phyloP scores from a whole-genome alignment of 192 early-diverging fungal genomes.

The Chytriomyces hyalinus region DNA sequence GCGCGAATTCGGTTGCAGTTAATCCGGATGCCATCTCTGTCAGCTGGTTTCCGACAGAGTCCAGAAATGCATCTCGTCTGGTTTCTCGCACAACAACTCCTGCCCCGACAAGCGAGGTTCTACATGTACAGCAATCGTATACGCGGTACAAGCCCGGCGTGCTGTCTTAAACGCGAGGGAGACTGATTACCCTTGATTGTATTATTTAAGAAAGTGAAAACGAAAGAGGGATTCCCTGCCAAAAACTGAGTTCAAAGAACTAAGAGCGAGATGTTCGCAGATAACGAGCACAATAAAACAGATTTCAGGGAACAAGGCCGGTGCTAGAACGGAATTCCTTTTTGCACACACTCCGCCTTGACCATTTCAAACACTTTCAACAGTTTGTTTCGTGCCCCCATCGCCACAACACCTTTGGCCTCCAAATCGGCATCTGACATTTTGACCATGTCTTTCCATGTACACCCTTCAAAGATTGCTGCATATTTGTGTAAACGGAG shows the following conservation, averaged over 20 bases:
- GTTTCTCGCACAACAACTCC: neutral
- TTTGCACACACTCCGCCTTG: slow-evolving; percentile 28
- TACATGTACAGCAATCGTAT: slow-evolving; percentile 28
- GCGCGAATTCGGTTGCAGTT: too few relatives aligned
- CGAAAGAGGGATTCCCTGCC: neutral
- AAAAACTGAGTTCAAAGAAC: neutral
- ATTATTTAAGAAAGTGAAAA: neutral
- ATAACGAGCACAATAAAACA: neutral
- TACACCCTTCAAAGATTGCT: slow-evolving; percentile 79
- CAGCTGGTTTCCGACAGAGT: slow-evolving; percentile 23
- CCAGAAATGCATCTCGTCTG: neutral
- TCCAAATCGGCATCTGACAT: slow-evolving; percentile 82
- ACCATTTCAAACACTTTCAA: slow-evolving; percentile 94
- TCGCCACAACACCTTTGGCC: slow-evolving; percentile 84
- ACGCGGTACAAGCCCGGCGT: slow-evolving; percentile 25
- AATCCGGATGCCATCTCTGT: neutral
- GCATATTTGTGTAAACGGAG: slow-evolving; percentile 97
- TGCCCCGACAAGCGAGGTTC: neutral
- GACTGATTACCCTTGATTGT: neutral
- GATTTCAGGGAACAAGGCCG: neutral
- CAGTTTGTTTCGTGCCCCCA: slow-evolving; percentile 96
- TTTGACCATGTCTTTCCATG: slow-evolving; percentile 89
- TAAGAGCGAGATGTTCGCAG: neutral
- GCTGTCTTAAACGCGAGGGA: neutral
- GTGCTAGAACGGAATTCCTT: slow-evolving; percentile 11